Evolutionary conservation across 768 basidiomycete genomes (phyloP), one percentile per base, ranked within the genome.

Genomic region (Pisolithus albus): DNA sequence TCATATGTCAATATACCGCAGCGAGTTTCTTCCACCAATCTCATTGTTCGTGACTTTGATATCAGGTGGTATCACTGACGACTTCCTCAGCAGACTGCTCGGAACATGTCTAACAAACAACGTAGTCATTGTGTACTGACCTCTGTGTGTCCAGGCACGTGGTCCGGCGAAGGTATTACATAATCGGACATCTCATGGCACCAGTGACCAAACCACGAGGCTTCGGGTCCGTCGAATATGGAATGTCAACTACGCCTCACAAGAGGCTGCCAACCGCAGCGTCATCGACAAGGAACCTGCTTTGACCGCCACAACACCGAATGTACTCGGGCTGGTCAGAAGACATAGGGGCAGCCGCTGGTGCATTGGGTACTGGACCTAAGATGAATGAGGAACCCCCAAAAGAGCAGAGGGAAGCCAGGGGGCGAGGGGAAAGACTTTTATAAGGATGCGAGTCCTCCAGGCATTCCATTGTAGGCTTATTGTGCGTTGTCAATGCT

Each of bases 171-270:
- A 83, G 53, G 91, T 89, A 1, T 89, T 99, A n/a, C n/a, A n/a
- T n/a, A n/a, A n/a, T n/a, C 72, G 96, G 94, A 60, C 85, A 94
- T 15, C 82, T 94, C 19, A 88, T 90, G 42, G 94, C 92, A 2
- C 90, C 92, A 23, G 84, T 88, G 16, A 91, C 93, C 62, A 91
- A 94, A 67, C 88, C 94, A 6, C 90, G 94, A 72, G 92, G 92
- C 3, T 98, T 98, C 64, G 96, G 94, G 9, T 99, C 97, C 69
- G 94, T 92, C 45, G 90, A 95, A 67, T 98, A 81, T 63, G 89
- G 94, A 64, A 89, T 55, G 87, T 92, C 61, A 84, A 83, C 55
- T 78, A 80, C 36, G 67, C 76, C 21, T 86, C 86, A 5, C 82
- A 86, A 64, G 86, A 89, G 45, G 83, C 85, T 4, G 84, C 88